A percentile compares a stretch with the other conserved stretches of the same genome.
Evolutionary conservation across 23 red algal genomes (phyloP).

Genomic region (Chondrus crispus): DNA sequence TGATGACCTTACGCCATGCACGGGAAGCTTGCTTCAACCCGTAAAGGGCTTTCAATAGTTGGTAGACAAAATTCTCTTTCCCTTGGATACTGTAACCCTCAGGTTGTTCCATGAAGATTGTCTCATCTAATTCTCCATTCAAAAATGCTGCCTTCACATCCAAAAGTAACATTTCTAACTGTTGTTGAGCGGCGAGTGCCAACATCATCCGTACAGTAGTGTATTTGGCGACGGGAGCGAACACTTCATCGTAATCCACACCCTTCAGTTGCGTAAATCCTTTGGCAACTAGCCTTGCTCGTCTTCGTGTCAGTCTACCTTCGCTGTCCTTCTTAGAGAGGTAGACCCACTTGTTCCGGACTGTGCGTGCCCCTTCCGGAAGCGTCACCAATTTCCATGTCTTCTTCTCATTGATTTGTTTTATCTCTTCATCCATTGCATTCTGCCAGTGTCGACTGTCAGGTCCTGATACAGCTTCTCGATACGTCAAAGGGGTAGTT

Average conservation of each 20-base stretch:
- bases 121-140: background rate
- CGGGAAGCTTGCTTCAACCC: constrained; percentile 6
- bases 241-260: background rate
- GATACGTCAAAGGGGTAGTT: no score
- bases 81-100: background rate
- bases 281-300: background rate
- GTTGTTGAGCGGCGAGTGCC: no score
- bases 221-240: background rate
- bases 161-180: background rate
- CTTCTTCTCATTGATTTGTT: no score
- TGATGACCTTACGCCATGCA: background rate
- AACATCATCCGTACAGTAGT: background rate
- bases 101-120: no score
- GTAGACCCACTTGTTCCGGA: no score
- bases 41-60: constrained; percentile 2
- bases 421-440: no score
- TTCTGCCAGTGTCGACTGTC: no score
- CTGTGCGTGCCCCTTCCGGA: no score
- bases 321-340: no score
- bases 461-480: no score
- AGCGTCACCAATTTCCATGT: no score
- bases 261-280: background rate
- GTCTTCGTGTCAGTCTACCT: no score
- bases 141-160: background rate
- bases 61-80: background rate